Percentiles rank a stretch among this genome's conserved stretches.
Conservation (phyloP, 306 rosid species). For the Prunus fruticosa region DNA sequence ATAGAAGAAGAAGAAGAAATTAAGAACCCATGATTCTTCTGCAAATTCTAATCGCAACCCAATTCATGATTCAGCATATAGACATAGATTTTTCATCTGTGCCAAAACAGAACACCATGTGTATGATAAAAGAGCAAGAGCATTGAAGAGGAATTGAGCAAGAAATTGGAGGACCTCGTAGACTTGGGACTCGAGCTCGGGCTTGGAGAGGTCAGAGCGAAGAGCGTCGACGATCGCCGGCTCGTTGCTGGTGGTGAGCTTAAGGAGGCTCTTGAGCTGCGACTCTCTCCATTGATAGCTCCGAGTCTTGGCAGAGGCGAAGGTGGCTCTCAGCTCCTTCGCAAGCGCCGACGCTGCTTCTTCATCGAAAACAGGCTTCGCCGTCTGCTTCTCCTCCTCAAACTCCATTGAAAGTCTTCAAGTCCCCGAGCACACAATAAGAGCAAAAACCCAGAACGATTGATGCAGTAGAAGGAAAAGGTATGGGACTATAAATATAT, state of each 20-base stretch:
- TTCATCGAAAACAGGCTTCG: not conserved
- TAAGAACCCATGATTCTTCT: not conserved
- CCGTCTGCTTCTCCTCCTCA: not conserved
- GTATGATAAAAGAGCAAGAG: not conserved
- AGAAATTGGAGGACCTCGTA: slow-evolving; percentile 51
- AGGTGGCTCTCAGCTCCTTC: slow-evolving; percentile 20
- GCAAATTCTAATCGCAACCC: not conserved
- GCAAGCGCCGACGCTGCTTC: slow-evolving; percentile 25
- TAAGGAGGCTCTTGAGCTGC: slow-evolving; percentile 31
- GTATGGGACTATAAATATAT: not conserved
- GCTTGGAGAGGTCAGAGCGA: slow-evolving; percentile 56
- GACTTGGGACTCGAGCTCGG: slow-evolving; percentile 51
- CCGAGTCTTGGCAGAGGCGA: slow-evolving; percentile 30
- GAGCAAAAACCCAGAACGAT: not conserved
- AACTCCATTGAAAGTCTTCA: not conserved
- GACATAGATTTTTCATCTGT: not conserved
- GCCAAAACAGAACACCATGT: not conserved
- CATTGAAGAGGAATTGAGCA: not conserved
- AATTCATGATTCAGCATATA: not conserved
- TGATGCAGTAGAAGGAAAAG: not conserved
- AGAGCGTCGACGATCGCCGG: slow-evolving; percentile 39
- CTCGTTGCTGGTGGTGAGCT: slow-evolving; percentile 30
- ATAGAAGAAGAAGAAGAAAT: not conserved
- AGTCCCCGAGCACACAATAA: not conserved
- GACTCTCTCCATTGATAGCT: slow-evolving; percentile 43